Conservation (phyloP, 345 rosid species). For the Populus nigra region DNA sequence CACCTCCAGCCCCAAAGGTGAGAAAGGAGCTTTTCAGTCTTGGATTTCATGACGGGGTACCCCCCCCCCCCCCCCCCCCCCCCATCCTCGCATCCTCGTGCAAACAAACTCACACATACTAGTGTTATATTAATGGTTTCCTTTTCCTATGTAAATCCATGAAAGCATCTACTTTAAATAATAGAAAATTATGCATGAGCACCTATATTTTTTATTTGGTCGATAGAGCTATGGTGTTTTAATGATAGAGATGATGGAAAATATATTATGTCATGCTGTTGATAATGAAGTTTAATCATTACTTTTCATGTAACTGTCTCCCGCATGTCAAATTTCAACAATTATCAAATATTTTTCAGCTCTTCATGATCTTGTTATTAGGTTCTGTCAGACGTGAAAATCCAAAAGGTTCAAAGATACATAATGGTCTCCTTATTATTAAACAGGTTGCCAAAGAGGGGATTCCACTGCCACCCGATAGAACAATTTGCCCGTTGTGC, state of each 20-base stretch:
- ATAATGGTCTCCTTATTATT: background rate
- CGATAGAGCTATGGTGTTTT: background rate
- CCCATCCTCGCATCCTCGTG: background rate
- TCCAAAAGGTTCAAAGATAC: background rate
- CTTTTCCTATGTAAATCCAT: background rate
- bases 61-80: too few relatives aligned
- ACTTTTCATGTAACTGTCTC: background rate
- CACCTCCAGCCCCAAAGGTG: constrained; percentile 94
- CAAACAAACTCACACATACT: background rate
- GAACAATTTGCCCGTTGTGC: constrained; percentile 84
- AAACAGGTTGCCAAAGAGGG: constrained; percentile 82
- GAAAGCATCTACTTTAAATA: background rate
- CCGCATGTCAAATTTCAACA: background rate
- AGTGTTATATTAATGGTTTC: background rate
- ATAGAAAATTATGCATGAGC: background rate
- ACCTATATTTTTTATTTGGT: background rate
- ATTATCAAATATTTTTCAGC: background rate
- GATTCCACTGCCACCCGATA: constrained; percentile 70
- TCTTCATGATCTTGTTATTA: background rate
- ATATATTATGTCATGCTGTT: background rate
- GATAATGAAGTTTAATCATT: background rate
- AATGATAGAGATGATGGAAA: too few relatives aligned
- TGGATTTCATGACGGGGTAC: background rate
- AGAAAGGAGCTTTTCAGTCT: background rate
- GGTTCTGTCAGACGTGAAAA: background rate